Evolutionary conservation across 805 yeast genomes (phyloP).

Genomic region (Pichia occidentalis): DNA sequence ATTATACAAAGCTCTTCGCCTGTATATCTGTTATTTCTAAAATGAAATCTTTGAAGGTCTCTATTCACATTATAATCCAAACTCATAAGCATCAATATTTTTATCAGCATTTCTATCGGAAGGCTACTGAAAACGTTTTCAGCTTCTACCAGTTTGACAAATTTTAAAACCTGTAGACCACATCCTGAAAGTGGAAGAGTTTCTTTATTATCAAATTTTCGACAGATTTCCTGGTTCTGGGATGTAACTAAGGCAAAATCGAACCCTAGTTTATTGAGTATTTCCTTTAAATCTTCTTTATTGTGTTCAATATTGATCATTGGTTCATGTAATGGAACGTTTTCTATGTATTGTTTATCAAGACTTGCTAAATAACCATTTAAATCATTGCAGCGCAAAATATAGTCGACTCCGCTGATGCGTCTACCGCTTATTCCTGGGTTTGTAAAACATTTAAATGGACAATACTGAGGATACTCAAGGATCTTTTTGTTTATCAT

Average conservation of each 20-base stretch:
- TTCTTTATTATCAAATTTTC: slow-evolving; percentile 9
- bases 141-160: slow-evolving; percentile 3
- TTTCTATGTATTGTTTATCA: slow-evolving; percentile 7
- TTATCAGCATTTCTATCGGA: not conserved
- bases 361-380: not conserved
- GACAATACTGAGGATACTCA: slow-evolving; percentile 3
- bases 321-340: not conserved
- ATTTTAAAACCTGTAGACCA: slow-evolving; percentile 10
- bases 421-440: not conserved
- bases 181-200: slow-evolving; percentile 8
- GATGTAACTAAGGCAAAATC: not conserved
- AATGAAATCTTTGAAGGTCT: slow-evolving; percentile 3
- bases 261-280: slow-evolving; percentile 7
- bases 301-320: not conserved
- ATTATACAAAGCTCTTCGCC: slow-evolving; percentile 5
- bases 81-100: slow-evolving; percentile 5
- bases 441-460: slow-evolving; percentile 6
- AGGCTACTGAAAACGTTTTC: not conserved
- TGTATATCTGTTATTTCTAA: not conserved
- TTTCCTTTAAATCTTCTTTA: not conserved
- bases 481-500: not conserved
- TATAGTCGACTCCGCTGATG: not conserved
- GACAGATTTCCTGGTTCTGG: not conserved
- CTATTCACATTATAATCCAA: slow-evolving; percentile 8
- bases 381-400: not conserved